Base-by-base conservation (phyloP, 2,329 filamentous ascomycete genomes). In the Hortaea werneckii region DNA sequence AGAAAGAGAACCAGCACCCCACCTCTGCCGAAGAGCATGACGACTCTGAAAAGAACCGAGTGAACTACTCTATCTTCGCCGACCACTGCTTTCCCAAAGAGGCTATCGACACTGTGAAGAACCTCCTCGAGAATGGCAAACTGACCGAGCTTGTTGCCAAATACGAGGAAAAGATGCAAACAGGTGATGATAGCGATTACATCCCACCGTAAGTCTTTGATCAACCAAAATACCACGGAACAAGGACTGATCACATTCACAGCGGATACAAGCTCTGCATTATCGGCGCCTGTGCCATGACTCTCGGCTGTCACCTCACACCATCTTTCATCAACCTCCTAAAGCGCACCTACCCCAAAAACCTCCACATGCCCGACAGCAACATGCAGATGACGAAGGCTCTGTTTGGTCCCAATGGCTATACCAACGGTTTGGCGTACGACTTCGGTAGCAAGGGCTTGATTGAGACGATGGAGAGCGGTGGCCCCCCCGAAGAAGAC, bases 361-460 rank as follows among this genome's bases (percentile, higher is more conserved):
- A 35, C 41, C 47, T 47, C 7, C 34, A 48, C 6, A 43, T 40
- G 29, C 34, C 29, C 13, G 51, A 47, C 12, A 43, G 40, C 8
- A 28, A 48, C 10, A 27, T 27, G 28, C 43, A 48, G 35, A 47
- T 54, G 38, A 37, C 44, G 20, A 37, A 43, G 29, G 49, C 48
- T 29, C 43, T 51, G 11, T 41, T 45, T 28, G 46, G 49, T 12
- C 43, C 43, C 11, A 34, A 51, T n/a, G 38, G 37, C 12, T 54
- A 52, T 37, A 42, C 39, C 11, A 40, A 43, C 26, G 49, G 49
- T 13, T 12, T 26, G 37, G 45, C 48, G 13, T 53, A 49, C 37
- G 42, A 51, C 11, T 51, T 54, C 37, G 40, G 32, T n/a, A 45
- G 37, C 29, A 13, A n/a, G 6, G 50, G 40, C 26, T 42, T 51